Conservation (phyloP, 768 basidiomycete species). For the Pilatotrama ljubarskyi region DNA sequence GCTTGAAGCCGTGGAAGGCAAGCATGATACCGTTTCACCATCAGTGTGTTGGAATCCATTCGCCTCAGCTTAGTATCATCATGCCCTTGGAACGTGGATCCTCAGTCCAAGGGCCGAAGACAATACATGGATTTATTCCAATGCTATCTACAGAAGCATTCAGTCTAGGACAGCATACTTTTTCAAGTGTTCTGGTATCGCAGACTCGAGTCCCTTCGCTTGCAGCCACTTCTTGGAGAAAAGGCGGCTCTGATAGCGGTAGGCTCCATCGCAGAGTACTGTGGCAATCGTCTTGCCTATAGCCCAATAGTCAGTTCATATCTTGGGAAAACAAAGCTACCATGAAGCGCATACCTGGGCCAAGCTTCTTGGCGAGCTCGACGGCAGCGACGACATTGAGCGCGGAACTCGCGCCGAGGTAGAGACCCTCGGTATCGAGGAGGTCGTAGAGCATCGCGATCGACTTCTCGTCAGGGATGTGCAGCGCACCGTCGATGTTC, state of each 20-base stretch:
- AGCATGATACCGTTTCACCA: slow-evolving; percentile 64
- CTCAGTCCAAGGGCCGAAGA: no score
- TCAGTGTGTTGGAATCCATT: slow-evolving; percentile 21
- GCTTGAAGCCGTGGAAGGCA: slow-evolving; percentile 59
- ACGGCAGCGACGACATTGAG: slow-evolving; percentile 94
- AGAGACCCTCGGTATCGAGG: slow-evolving; percentile 89
- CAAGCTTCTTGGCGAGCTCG: slow-evolving; percentile 82
- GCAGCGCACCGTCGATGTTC: slow-evolving; percentile 78
- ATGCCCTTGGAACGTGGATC: not conserved
- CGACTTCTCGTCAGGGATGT: slow-evolving; percentile 84
- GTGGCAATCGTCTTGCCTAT: slow-evolving; percentile 84
- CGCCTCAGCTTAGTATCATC: no score
- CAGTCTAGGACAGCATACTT: slow-evolving; percentile 89
- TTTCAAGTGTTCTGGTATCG: slow-evolving; percentile 80
- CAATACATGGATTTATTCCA: not conserved
- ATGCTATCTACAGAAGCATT: not conserved
- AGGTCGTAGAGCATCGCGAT: slow-evolving; percentile 94
- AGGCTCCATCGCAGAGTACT: slow-evolving; percentile 92
- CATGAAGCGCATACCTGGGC: slow-evolving; percentile 57
- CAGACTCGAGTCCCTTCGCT: slow-evolving; percentile 70
- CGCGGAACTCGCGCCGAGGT: slow-evolving; percentile 92
- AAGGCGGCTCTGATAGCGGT: slow-evolving; percentile 93
- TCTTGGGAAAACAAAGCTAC: not conserved
- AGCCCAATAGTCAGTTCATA: not conserved
- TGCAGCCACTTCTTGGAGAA: slow-evolving; percentile 94